Evolutionary conservation across 2,329 filamentous ascomycete species (phyloP).

Genomic region (Xylariaceae sp.): DNA sequence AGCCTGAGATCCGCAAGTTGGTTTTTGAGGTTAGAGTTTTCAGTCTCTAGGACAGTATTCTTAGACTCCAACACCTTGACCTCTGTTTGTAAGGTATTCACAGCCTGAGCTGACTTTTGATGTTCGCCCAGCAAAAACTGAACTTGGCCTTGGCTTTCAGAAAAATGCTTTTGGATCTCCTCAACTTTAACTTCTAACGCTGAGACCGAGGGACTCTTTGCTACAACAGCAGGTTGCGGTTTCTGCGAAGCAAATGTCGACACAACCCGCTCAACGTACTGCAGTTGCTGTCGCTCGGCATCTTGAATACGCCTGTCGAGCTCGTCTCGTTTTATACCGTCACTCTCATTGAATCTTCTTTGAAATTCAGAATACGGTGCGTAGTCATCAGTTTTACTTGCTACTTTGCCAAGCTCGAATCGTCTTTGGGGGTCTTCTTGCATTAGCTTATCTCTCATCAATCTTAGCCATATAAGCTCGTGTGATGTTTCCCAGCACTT

Average conservation of each 20-base stretch:
- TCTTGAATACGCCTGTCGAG: constrained; percentile 22
- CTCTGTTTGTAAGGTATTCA: constrained; percentile 4
- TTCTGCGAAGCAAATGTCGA: constrained; percentile 9
- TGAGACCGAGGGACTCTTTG: constrained; percentile 16
- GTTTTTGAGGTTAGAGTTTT: constrained; percentile 13
- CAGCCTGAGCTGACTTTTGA: constrained; percentile 4
- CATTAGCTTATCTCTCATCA: constrained; percentile 7
- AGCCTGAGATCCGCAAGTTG: constrained; percentile 1
- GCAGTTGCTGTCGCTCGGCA: constrained; percentile 17
- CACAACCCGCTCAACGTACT: constrained; percentile 24
- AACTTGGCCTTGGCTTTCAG: constrained; percentile 14
- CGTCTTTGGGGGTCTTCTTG: constrained; percentile 13
- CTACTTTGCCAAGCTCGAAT: constrained; percentile 12
- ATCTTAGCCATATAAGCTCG: constrained; percentile 11
- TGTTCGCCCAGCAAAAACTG: constrained; percentile 7
- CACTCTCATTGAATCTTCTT: constrained; percentile 16
- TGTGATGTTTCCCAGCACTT: constrained; percentile 14
- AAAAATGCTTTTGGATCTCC: constrained; percentile 18
- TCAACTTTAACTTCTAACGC: constrained; percentile 29
- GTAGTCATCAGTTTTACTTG: constrained; percentile 22
- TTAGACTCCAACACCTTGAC: constrained; percentile 10
- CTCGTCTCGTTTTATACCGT: constrained; percentile 18
- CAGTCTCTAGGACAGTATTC: constrained; percentile 7
- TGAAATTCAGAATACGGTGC: constrained; percentile 26
- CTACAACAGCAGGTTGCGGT: constrained; percentile 3